Evolutionary conservation across 1,139 yeast genomes (phyloP), one percentile per base, ranked within the genome.

Genomic region (Yamadazyma epiphylla): DNA sequence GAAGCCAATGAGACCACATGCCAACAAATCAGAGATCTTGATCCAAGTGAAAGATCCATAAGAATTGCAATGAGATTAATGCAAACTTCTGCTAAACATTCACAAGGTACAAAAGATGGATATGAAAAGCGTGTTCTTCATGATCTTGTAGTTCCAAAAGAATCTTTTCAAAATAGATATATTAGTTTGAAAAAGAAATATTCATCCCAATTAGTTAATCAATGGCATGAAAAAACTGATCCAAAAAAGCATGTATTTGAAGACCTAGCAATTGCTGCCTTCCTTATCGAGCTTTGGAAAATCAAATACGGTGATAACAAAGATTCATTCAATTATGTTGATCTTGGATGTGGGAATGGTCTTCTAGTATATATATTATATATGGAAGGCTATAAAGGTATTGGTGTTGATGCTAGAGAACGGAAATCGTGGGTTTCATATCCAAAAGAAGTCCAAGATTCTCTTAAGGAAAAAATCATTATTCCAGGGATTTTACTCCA

Each of bases 171-270:
- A 53, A 83, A 87, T 49, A 63, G 85, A 36, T 91, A 91, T 51
- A 80, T 86, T 26, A 66, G 75, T 19, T 65, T 91, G 45, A 91
- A 91, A 58, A 85, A 82, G 51, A 84, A 80, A 51, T 85, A 89
- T 51, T 86, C 95, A 1, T 75, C 80, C 24, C 58, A 64, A 13
- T 59, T 89, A 32, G 89, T 88, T n/a, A 83, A 80, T 24, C 74
- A 71, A 44, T 91, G 98, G 98, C 77, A 71, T 13, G 98, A 91
- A 55, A 79, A 81, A 26, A 91, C 98, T 2, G 96, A 91, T 55
- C 97, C 97, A 1, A 75, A 80, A 45, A 91, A 91, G 53, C 98
- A 91, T 58, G 97, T 89, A 0, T 91, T 89, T 60, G 98, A 91
- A 61, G 98, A 91, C 52, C 72, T 91, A 33, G 95, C 96, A 2